Evolutionary conservation across 352 stramenopile species (phyloP).

Genomic region (Globisporangium solare): DNA sequence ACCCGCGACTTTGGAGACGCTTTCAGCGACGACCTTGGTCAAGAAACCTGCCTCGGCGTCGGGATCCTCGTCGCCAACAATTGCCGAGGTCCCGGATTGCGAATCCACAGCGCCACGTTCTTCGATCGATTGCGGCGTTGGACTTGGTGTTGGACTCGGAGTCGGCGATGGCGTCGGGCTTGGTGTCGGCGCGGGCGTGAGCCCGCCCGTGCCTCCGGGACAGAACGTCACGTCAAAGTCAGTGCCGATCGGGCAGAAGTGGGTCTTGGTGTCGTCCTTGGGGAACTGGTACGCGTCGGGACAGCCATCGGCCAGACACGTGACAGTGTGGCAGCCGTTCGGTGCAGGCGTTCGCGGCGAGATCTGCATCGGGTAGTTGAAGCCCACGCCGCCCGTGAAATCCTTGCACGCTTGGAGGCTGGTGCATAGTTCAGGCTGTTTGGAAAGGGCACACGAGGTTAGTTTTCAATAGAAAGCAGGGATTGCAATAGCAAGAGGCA

Average conservation of each 20-base stretch:
- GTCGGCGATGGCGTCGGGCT: conserved; percentile 25
- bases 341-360: conserved; percentile 28
- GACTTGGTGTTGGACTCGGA: conserved; percentile 25
- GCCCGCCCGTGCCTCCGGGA: conserved; percentile 31
- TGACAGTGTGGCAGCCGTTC: conserved; percentile 36
- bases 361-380: conserved; percentile 70
- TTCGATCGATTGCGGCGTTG: conserved; percentile 14
- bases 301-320: conserved; percentile 46
- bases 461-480: background rate
- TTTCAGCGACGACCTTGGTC: conserved; percentile 15
- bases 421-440: conserved; percentile 35
- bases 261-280: conserved; percentile 66
- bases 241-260: conserved; percentile 32
- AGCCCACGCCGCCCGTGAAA: conserved; percentile 47
- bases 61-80: background rate
- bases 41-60: conserved; percentile 9
- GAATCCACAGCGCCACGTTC: conserved; percentile 6
- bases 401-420: conserved; percentile 48
- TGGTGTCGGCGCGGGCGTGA: conserved; percentile 24
- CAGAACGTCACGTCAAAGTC: conserved; percentile 60
- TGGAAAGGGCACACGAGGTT: background rate
- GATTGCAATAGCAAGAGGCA: background rate
- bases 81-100: conserved; percentile 3
- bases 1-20: conserved; percentile 5
- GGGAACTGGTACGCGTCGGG: conserved; percentile 64